phyloP scores from a whole-genome alignment of 768 basidiomycete genomes.

The Phanerochaete carnosa region DNA sequence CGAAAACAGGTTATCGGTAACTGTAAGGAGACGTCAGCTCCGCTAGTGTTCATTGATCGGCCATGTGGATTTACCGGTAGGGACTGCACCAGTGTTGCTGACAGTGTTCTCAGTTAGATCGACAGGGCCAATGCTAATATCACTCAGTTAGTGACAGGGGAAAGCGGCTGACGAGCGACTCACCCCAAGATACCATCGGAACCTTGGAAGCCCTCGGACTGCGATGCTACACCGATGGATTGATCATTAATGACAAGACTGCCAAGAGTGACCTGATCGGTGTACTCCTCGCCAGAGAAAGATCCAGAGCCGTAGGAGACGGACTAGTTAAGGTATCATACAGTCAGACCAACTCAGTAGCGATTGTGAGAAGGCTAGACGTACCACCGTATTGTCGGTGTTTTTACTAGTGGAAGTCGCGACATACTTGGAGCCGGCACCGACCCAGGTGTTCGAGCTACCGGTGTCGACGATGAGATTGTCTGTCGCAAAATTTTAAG shows the following conservation, averaged over 20 bases:
- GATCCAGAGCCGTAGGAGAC: conserved; percentile 54
- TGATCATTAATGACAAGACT: conserved; percentile 3
- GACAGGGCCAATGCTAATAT: not conserved
- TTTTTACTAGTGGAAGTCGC: conserved; percentile 46
- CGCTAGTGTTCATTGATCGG: not conserved
- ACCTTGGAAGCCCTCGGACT: conserved; percentile 8
- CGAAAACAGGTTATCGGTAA: conserved; percentile 3
- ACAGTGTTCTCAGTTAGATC: conserved; percentile 3
- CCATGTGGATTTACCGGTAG: not conserved
- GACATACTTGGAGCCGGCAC: conserved; percentile 43
- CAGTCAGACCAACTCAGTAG: not conserved
- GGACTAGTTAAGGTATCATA: conserved; percentile 29
- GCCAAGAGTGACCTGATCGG: not conserved
- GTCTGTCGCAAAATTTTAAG: too few relatives aligned
- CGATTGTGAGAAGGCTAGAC: conserved; percentile 12
- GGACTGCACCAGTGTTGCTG: not conserved
- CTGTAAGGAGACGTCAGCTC: not conserved
- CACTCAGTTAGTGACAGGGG: not conserved
- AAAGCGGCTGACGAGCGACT: not conserved
- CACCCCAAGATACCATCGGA: conserved; percentile 13
- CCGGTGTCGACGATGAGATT: too few relatives aligned
- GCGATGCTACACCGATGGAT: conserved; percentile 11
- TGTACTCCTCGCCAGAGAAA: conserved; percentile 45
- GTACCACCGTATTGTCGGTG: conserved; percentile 47
- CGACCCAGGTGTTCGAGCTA: conserved; percentile 74